Percentiles rank a stretch among this genome's conserved stretches.
phyloP scores from a whole-genome alignment of 805 yeast genomes.

The Candida khao-thaluensis region DNA sequence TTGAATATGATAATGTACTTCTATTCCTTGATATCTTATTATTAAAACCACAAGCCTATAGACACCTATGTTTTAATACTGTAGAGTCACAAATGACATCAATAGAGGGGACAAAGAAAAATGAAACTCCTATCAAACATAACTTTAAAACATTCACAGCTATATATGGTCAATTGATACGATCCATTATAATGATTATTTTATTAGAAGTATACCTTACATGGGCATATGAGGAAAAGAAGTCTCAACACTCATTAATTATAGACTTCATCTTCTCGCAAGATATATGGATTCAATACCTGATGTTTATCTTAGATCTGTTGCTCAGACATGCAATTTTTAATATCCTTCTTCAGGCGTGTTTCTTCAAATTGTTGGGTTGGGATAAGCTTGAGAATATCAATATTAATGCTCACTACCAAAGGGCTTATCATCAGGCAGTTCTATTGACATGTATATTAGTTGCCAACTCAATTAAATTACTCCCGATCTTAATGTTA shows the following conservation, averaged over 20 bases:
- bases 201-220: conserved; percentile 85
- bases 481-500: conserved; percentile 88
- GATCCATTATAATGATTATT: conserved; percentile 47
- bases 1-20: conserved; percentile 84
- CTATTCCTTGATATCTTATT: conserved; percentile 80
- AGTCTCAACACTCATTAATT: conserved; percentile 28
- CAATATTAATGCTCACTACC: conserved; percentile 3
- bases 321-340: conserved; percentile 45
- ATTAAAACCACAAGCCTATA: conserved; percentile 81
- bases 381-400: conserved; percentile 6
- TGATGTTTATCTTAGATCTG: conserved; percentile 54
- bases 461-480: conserved; percentile 73
- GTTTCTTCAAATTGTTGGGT: conserved; percentile 14
- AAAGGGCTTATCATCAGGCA: conserved; percentile 15
- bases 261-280: conserved; percentile 28
- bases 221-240: conserved; percentile 88
- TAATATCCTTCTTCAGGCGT: conserved; percentile 32
- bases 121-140: conserved; percentile 13
- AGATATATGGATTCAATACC: conserved; percentile 50
- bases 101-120: conserved; percentile 17
- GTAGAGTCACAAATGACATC: conserved; percentile 30
- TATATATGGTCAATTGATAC: not conserved
- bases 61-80: conserved; percentile 81
- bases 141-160: not conserved
- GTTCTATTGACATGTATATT: conserved; percentile 66